A percentile compares a stretch with the other conserved stretches of the same genome.
phyloP scores from a whole-genome alignment of 345 rosid genomes.

The Aquilaria yunnanensis region DNA sequence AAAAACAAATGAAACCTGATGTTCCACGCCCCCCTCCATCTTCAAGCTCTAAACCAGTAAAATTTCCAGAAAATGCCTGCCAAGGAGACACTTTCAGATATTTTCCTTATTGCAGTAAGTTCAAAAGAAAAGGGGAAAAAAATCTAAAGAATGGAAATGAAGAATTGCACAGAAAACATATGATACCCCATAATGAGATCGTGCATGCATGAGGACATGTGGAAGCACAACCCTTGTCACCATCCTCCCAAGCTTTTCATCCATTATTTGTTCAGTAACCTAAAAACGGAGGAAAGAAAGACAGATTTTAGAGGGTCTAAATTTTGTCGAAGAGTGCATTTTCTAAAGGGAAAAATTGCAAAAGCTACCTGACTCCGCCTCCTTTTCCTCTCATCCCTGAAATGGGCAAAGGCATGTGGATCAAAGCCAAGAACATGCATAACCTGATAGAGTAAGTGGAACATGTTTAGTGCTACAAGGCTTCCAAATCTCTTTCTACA shows the following conservation, averaged over 20 bases:
- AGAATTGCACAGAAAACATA: neutral
- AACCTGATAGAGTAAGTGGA: slow-evolving; percentile 44
- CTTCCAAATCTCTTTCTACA: neutral
- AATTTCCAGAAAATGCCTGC: slow-evolving; percentile 94
- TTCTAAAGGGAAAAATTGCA: too few relatives aligned
- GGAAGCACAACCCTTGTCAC: slow-evolving; percentile 98
- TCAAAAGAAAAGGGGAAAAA: slow-evolving; percentile 9
- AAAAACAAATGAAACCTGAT: slow-evolving; percentile 42
- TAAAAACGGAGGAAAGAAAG: slow-evolving; percentile 9
- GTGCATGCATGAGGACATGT: slow-evolving; percentile 89
- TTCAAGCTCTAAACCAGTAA: slow-evolving; percentile 96
- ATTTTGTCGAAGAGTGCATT: too few relatives aligned
- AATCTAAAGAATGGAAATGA: neutral
- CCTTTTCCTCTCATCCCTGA: slow-evolving; percentile 96
- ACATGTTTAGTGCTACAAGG: neutral
- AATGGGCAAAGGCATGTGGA: slow-evolving; percentile 98
- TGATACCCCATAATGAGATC: slow-evolving; percentile 93
- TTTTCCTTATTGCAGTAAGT: neutral
- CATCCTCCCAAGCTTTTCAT: slow-evolving; percentile 87
- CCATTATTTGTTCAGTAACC: slow-evolving; percentile 88
- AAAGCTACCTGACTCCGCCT: slow-evolving; percentile 74
- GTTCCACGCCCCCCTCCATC: slow-evolving; percentile 99
- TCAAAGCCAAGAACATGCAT: slow-evolving; percentile 99
- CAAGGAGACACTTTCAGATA: slow-evolving; percentile 10
- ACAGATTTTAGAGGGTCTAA: too few relatives aligned